phyloP scores from a whole-genome alignment of 768 basidiomycete genomes.

The Daedalea quercina region DNA sequence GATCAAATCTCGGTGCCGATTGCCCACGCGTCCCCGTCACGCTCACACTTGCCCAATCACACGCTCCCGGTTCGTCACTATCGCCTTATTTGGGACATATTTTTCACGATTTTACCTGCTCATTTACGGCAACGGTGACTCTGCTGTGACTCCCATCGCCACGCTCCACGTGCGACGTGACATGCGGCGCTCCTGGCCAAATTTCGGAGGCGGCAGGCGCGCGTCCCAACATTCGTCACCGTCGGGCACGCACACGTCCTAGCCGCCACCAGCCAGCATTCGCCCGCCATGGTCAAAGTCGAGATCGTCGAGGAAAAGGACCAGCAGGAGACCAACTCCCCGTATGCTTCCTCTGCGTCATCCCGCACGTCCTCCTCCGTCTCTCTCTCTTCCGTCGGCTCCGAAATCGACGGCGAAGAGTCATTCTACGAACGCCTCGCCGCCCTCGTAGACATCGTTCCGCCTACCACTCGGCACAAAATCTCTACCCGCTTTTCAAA shows the following conservation, averaged over 20 bases:
- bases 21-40: background rate
- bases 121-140: background rate
- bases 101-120: background rate
- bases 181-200: background rate
- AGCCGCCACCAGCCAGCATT: background rate
- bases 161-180: background rate
- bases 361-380: conserved; percentile 65
- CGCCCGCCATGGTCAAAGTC: conserved; percentile 79
- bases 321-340: conserved; percentile 43
- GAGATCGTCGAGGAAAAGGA: conserved; percentile 85
- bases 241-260: conserved; percentile 5
- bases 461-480: conserved; percentile 79
- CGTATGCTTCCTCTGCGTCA: conserved; percentile 69
- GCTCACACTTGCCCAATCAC: background rate
- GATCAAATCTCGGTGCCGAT: conserved; percentile 4
- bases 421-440: conserved; percentile 80
- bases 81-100: background rate
- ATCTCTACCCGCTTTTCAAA: conserved; percentile 56
- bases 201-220: background rate
- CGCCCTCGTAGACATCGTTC: conserved; percentile 94
- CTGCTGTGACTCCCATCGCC: background rate
- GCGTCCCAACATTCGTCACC: conserved; percentile 6
- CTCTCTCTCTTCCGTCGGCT: conserved; percentile 77
- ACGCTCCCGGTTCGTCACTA: background rate
- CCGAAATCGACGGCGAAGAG: conserved; percentile 69